Conservation (phyloP, 208 protist species). For the Trypanosoma conorhini region DNA sequence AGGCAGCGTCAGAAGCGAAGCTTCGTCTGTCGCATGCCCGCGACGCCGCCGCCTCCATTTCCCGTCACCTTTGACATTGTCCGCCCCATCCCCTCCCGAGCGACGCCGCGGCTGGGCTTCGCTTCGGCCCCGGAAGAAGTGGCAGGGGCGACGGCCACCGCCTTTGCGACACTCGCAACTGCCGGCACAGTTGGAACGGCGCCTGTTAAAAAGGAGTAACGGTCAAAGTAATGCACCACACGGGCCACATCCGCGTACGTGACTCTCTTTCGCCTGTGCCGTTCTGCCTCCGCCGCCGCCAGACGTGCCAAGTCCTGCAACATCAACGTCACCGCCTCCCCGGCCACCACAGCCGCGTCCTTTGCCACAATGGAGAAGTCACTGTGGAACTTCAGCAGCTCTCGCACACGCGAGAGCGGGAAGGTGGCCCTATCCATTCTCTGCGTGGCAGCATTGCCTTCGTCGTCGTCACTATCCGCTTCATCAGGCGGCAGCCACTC, state of each 20-base stretch:
- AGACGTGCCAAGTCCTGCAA: constrained; percentile 50
- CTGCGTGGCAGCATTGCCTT: neutral
- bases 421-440: constrained; percentile 22
- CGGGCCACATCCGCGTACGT: constrained; percentile 71
- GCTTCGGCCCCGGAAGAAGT: neutral
- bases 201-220: constrained; percentile 63
- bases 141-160: constrained; percentile 1
- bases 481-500: neutral
- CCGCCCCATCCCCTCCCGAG: neutral
- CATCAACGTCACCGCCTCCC: constrained; percentile 67
- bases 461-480: neutral
- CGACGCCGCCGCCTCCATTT: neutral
- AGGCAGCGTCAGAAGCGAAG: constrained; percentile 4
- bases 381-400: constrained; percentile 67
- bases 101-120: neutral
- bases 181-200: constrained; percentile 42
- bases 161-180: neutral
- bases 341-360: constrained; percentile 34
- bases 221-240: constrained; percentile 62
- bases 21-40: constrained; percentile 1
- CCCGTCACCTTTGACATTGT: neutral
- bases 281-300: constrained; percentile 53
- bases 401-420: constrained; percentile 56
- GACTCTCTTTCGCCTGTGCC: constrained; percentile 53
- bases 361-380: constrained; percentile 53